Evolutionary conservation across 768 basidiomycete genomes (phyloP).

Genomic region (Kondoa malvinella): DNA sequence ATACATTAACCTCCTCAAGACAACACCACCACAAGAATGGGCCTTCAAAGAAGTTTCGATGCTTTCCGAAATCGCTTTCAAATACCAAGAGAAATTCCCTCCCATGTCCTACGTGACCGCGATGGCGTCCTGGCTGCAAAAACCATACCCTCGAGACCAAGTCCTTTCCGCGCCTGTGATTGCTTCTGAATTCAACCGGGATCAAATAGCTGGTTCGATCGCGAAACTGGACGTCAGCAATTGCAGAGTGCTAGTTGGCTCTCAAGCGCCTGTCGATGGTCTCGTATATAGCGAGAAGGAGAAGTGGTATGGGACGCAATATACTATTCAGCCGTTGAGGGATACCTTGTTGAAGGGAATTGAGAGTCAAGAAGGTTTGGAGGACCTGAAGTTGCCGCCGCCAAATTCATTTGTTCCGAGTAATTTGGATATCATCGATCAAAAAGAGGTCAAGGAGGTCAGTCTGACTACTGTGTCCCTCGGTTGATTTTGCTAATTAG

Average conservation of each 20-base stretch:
- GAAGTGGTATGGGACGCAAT: conserved; percentile 82
- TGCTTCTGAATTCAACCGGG: conserved; percentile 55
- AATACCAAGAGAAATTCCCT: conserved; percentile 66
- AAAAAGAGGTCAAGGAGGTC: conserved; percentile 39
- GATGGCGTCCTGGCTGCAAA: conserved; percentile 55
- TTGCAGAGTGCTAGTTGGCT: conserved; percentile 59
- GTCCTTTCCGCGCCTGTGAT: conserved; percentile 55
- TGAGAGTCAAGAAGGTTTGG: conserved; percentile 45
- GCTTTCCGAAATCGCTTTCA: conserved; percentile 58
- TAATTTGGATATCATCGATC: conserved; percentile 58
- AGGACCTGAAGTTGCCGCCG: conserved; percentile 59
- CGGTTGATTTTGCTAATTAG: conserved; percentile 8
- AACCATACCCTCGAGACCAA: conserved; percentile 64
- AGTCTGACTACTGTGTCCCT: neutral
- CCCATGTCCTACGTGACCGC: conserved; percentile 64
- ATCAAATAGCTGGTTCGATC: conserved; percentile 47
- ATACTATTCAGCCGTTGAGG: conserved; percentile 41
- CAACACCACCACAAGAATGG: conserved; percentile 35
- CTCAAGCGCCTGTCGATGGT: conserved; percentile 47
- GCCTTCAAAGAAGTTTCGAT: conserved; percentile 59
- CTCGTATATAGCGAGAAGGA: conserved; percentile 44
- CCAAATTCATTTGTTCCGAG: conserved; percentile 83
- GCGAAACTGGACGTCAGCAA: conserved; percentile 44
- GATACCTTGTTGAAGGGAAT: conserved; percentile 41
- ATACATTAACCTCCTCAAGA: conserved; percentile 41